phyloP scores from a whole-genome alignment of 768 basidiomycete genomes.

The Termitomyces sp. region DNA sequence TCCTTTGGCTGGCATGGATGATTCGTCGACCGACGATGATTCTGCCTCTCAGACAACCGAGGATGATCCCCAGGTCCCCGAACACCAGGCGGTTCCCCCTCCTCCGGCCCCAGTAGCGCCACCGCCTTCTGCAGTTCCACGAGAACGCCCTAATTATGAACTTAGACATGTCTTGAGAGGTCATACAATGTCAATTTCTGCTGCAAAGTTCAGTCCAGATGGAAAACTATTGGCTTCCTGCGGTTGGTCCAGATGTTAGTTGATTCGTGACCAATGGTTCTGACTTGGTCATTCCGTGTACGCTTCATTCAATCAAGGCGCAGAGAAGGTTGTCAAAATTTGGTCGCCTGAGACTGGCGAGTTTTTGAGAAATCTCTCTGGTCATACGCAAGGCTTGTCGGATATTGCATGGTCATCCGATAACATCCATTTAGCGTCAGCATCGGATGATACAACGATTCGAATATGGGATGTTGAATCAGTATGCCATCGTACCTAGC shows the following conservation, averaged over 20 bases:
- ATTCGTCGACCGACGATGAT: conserved; percentile 52
- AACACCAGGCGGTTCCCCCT: conserved; percentile 34
- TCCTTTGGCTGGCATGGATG: conserved; percentile 41
- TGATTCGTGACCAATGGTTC: conserved; percentile 8
- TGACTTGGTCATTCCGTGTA: conserved; percentile 6
- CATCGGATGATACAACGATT: conserved; percentile 87
- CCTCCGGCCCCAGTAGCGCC: conserved; percentile 30
- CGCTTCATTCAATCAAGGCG: conserved; percentile 37
- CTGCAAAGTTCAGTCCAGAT: conserved; percentile 89
- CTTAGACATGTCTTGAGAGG: conserved; percentile 64
- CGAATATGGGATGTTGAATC: conserved; percentile 86
- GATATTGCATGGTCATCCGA: conserved; percentile 89
- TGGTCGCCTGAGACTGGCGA: conserved; percentile 81
- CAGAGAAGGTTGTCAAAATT: conserved; percentile 74
- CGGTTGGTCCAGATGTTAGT: conserved; percentile 44
- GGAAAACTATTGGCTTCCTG: conserved; percentile 83
- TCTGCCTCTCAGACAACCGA: conserved; percentile 81
- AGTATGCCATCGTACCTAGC: conserved; percentile 32
- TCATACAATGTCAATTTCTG: conserved; percentile 79
- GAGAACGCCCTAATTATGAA: conserved; percentile 62
- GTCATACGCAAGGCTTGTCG: conserved; percentile 80
- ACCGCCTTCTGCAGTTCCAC: conserved; percentile 24
- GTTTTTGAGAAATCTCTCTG: conserved; percentile 66
- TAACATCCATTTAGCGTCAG: conserved; percentile 78
- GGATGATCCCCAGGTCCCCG: conserved; percentile 75